Evolutionary conservation across 495 filamentous ascomycete species (phyloP).

Genomic region (Parmelia sp.): DNA sequence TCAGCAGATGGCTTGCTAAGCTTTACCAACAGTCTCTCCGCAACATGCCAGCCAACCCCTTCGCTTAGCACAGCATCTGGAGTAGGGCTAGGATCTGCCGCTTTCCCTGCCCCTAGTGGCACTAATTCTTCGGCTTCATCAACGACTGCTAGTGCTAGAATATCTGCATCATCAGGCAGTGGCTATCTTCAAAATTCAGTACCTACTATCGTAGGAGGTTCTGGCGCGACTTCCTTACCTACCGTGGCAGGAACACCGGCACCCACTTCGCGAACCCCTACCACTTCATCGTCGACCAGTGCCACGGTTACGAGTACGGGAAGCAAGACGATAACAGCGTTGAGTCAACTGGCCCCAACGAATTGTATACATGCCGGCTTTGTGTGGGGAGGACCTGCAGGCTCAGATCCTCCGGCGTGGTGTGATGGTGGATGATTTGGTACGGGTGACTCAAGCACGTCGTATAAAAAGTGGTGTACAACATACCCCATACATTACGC

Average conservation of each 20-base stretch:
- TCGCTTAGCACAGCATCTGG: constrained; percentile 8
- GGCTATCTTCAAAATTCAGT: background rate
- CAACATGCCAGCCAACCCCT: constrained; percentile 18
- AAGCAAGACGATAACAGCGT: constrained; percentile 18
- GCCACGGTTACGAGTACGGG: background rate
- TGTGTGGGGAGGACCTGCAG: constrained; percentile 19
- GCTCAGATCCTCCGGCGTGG: constrained; percentile 14
- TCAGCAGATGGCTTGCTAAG: constrained; percentile 17
- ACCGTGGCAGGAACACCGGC: background rate
- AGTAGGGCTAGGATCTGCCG: background rate
- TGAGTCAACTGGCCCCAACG: constrained; percentile 17
- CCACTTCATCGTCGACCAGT: background rate
- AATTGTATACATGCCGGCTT: constrained; percentile 20
- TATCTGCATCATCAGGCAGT: background rate
- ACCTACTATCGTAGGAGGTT: background rate
- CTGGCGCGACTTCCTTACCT: background rate
- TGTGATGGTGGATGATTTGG: constrained; percentile 15
- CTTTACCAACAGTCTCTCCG: constrained; percentile 15
- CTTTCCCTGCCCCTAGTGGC: background rate
- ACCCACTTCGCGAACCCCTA: background rate
- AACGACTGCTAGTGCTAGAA: background rate
- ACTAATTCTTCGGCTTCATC: background rate
- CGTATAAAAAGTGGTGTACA: no score
- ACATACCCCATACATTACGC: no score
- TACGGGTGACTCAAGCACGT: background rate